Evolutionary conservation across 306 rosid genomes (phyloP).

Genomic region (Fragaria ananassa): DNA sequence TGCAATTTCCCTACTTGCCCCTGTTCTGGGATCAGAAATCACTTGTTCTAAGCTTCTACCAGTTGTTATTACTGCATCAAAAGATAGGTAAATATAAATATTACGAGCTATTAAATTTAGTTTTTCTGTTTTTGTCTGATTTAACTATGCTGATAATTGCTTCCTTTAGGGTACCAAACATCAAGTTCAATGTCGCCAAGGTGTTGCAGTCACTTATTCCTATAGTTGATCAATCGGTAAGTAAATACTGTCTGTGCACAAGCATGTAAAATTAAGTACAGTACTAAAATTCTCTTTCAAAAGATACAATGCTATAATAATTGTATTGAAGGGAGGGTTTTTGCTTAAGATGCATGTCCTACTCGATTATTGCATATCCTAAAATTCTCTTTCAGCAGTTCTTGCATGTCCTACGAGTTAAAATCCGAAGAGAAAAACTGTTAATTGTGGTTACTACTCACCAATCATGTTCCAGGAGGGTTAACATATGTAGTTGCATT

Average conservation of each 20-base stretch:
- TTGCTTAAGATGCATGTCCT: neutral
- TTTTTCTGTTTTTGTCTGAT: conserved; percentile 22
- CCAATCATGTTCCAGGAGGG: neutral
- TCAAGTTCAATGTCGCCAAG: conserved; percentile 93
- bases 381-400: neutral
- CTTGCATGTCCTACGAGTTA: neutral
- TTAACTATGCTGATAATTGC: conserved; percentile 10
- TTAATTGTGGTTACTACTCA: neutral
- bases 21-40: conserved; percentile 91
- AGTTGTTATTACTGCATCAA: conserved; percentile 66
- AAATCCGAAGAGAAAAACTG: neutral
- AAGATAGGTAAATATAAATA: conserved; percentile 65
- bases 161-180: conserved; percentile 78
- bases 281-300: neutral
- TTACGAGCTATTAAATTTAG: conserved; percentile 2
- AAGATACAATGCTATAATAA: neutral
- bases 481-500: neutral
- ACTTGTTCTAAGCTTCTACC: conserved; percentile 82
- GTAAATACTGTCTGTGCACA: conserved; percentile 16
- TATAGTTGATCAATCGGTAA: conserved; percentile 88
- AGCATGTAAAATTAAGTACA: neutral
- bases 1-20: conserved; percentile 85
- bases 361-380: too few relatives aligned
- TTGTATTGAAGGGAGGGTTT: neutral
- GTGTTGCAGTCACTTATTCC: conserved; percentile 92